These are phyloP conservation scores for Ceratobasidium sp. DNA, from an alignment of 1,284 basidiomycete species.

Conservation along the genomic window DNA sequence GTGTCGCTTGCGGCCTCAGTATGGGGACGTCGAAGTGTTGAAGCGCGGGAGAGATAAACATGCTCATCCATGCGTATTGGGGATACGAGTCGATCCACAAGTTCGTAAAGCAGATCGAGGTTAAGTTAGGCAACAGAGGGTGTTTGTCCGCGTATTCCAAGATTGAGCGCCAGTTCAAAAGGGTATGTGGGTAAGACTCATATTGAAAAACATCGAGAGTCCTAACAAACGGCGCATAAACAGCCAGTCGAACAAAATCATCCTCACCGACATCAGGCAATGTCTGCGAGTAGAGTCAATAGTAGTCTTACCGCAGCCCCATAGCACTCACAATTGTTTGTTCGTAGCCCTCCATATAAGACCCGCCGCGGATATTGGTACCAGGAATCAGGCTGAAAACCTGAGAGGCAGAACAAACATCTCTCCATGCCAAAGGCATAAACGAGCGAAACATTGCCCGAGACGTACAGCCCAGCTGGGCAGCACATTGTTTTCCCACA, in stretches of 20 bases:
- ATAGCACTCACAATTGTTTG: too few species aligned
- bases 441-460: background rate
- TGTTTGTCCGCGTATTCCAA: background rate
- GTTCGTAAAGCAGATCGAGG: background rate
- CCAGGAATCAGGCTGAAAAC: background rate
- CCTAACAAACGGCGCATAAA: background rate
- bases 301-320: too few species aligned
- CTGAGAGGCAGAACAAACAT: background rate
- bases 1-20: too few species aligned
- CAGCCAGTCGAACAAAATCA: background rate
- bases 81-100: background rate
- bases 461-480: background rate
- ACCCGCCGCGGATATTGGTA: background rate
- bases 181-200: background rate
- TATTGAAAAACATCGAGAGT: background rate
- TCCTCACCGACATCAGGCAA: background rate
- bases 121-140: background rate
- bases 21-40: background rate
- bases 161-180: background rate
- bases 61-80: background rate
- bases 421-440: background rate
- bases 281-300: background rate
- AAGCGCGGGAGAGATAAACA: background rate
- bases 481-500: background rate
- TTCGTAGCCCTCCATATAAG: too few species aligned